Conservation (phyloP, 495 filamentous ascomycete species). For the Podospora bellae-mahoneyi region DNA sequence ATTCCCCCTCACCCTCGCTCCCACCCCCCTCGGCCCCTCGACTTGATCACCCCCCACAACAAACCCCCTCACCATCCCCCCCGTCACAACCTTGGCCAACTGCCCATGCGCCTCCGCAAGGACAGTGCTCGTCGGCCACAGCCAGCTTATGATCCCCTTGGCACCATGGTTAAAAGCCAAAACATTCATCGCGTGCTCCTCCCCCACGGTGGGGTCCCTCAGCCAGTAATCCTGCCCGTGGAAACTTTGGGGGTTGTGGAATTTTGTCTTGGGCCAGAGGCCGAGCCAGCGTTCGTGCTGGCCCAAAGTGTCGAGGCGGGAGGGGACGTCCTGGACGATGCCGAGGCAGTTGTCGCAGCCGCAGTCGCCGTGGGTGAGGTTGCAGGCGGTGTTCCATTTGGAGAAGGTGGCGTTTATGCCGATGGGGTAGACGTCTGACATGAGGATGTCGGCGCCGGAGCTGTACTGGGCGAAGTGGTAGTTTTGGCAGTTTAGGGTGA, state of each 20-base stretch:
- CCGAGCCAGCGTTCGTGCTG: constrained; percentile 46
- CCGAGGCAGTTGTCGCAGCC: constrained; percentile 68
- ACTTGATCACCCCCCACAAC: constrained; percentile 37
- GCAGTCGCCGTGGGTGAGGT: constrained; percentile 65
- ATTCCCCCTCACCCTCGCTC: constrained; percentile 3
- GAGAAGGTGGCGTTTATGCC: constrained; percentile 53
- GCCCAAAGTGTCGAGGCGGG: constrained; percentile 50
- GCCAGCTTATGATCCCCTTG: constrained; percentile 53
- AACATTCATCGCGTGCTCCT: constrained; percentile 58
- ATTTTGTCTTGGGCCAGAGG: constrained; percentile 51
- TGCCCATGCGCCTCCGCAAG: constrained; percentile 45
- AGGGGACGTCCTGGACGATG: constrained; percentile 52
- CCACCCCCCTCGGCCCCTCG: constrained; percentile 23
- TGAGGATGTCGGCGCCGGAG: constrained; percentile 60
- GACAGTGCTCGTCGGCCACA: constrained; percentile 46
- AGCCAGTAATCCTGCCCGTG: constrained; percentile 60
- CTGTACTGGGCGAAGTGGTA: constrained; percentile 65
- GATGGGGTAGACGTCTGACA: constrained; percentile 66
- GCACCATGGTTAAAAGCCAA: constrained; percentile 62
- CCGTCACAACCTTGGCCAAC: constrained; percentile 45
- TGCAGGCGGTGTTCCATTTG: constrained; percentile 56
- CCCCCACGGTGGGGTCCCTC: constrained; percentile 52
- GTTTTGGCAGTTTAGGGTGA: constrained; percentile 67
- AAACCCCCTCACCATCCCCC: constrained; percentile 38
- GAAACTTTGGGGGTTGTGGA: constrained; percentile 63